These are phyloP conservation scores for Chlamydomonas eustigma DNA, from an alignment of 139 green algal genomes.

Conservation along the genomic window DNA sequence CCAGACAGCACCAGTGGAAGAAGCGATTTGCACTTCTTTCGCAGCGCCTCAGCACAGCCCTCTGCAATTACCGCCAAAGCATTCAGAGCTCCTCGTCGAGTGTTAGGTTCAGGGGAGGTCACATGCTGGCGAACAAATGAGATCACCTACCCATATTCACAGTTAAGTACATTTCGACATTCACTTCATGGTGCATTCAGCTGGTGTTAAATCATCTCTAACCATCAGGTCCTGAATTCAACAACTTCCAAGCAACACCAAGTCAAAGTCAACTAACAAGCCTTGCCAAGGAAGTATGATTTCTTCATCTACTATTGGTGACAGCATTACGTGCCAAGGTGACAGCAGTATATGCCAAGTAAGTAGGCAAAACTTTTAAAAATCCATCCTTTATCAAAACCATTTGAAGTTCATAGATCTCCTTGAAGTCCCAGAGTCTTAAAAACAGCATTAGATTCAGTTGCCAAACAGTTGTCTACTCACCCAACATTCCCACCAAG, in stretches of 20 bases:
- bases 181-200: neutral
- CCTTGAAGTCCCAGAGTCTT: no score
- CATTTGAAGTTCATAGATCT: no score
- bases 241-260: neutral
- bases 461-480: no score
- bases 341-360: no score
- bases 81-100: slow-evolving; percentile 28
- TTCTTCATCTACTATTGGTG: neutral
- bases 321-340: no score
- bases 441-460: no score
- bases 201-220: neutral
- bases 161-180: no score
- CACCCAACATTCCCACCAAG: no score
- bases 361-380: no score
- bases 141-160: no score
- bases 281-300: neutral
- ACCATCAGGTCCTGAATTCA: neutral
- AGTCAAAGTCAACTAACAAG: neutral
- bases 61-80: slow-evolving; percentile 51
- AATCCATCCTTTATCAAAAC: no score
- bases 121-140: neutral
- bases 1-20: slow-evolving; percentile 49
- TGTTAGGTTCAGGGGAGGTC: neutral
- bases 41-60: slow-evolving; percentile 58
- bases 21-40: slow-evolving; percentile 34